Base-by-base conservation (phyloP, 2,329 filamentous ascomycete genomes). In the Tolypocladium album region DNA sequence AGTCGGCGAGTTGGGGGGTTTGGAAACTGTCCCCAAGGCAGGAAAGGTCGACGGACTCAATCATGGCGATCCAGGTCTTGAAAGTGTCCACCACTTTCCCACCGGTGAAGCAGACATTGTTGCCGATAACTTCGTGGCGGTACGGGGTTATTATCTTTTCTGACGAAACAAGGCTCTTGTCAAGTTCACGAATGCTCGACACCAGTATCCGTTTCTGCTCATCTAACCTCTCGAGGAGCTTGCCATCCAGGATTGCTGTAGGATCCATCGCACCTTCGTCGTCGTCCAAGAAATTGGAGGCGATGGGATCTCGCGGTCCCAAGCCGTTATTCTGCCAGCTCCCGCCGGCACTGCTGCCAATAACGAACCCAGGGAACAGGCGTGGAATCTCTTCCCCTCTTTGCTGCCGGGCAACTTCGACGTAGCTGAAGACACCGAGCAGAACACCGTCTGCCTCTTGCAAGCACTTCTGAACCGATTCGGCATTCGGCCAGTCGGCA, bases 381-480 rank as follows among this genome's bases (percentile, higher is more conserved):
- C 94, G 87, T 20, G 90, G 91, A 59, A 97, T 95, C 47, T 94
- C 89, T 70, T 97, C 93, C 60, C 93, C 93, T 60, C 92, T 84
- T 72, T 97, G 94, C 71, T 96, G 90, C 66, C 91, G 86, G 20
- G 94, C 94, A 55, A 97, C 90, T 71, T 97, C 93, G 42, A 97
- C 93, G 72, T 96, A 99, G 70, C 91, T 94, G 72, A 92, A 96
- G 7, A 99, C 93, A 6, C 93, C 93, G 59, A 94, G 84, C 60
- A 97, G 81, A 27, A 99, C 92, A 56, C 94, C 94, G 63, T 99
- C 94, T n/a, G 94, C 94, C 76, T 99, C 94, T 71, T 95, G 91
- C 65, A 97, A 76, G 69, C 94, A 99, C 72, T 99, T 99, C 59
- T 94, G 88, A 62, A 93, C 89, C 0, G 93, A 95, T 73, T 99